A percentile compares a stretch with the other conserved stretches of the same genome.
These are phyloP conservation scores for Candida namnaoensis DNA, from an alignment of 805 yeast species.

Conservation along the genomic window DNA sequence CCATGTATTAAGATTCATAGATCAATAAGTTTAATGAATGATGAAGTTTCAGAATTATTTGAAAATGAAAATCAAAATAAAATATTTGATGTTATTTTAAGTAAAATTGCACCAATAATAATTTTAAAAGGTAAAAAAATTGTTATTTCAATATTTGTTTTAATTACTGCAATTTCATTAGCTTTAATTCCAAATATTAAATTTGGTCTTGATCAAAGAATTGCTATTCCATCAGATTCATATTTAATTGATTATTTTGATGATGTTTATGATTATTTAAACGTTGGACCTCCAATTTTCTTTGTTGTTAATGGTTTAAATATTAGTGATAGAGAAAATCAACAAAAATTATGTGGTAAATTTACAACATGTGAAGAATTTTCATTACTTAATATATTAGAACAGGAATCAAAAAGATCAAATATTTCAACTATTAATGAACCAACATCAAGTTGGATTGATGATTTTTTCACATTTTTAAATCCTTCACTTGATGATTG, in stretches of 20 bases:
- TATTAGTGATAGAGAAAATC: slow-evolving; percentile 51
- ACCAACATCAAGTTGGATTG: slow-evolving; percentile 89
- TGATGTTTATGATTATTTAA: slow-evolving; percentile 62
- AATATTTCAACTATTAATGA: slow-evolving; percentile 59
- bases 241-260: slow-evolving; percentile 75
- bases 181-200: slow-evolving; percentile 59
- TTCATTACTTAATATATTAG: slow-evolving; percentile 74
- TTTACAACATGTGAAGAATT: slow-evolving; percentile 76
- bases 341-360: slow-evolving; percentile 76
- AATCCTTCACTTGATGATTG: slow-evolving; percentile 85
- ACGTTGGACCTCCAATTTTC: slow-evolving; percentile 89
- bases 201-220: slow-evolving; percentile 82
- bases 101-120: slow-evolving; percentile 47
- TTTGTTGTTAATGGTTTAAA: slow-evolving; percentile 69
- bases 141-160: slow-evolving; percentile 44
- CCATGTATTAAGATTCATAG: slow-evolving; percentile 38
- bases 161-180: slow-evolving; percentile 63
- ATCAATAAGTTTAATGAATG: slow-evolving; percentile 4
- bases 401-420: slow-evolving; percentile 72
- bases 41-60: slow-evolving; percentile 16
- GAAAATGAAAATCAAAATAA: slow-evolving; percentile 19
- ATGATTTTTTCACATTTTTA: slow-evolving; percentile 79
- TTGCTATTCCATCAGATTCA: slow-evolving; percentile 80
- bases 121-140: slow-evolving; percentile 40
- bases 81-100: slow-evolving; percentile 32